Percentiles rank a stretch among this genome's conserved stretches.
Evolutionary conservation across 2,329 filamentous ascomycete species (phyloP).

Genomic region (Paecilomyces niveus): DNA sequence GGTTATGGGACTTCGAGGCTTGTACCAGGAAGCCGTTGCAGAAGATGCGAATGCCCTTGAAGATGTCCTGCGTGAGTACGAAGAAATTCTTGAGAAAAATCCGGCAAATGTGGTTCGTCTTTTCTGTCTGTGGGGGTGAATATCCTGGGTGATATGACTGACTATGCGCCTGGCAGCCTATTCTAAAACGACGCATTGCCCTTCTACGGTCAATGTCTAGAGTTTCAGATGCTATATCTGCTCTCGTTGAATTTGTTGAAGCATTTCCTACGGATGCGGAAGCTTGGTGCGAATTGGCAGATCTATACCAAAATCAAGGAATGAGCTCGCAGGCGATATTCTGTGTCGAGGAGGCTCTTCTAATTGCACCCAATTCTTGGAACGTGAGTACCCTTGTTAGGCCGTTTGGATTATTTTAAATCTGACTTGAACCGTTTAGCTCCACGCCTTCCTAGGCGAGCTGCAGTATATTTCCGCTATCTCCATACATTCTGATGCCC

Average conservation of each 20-base stretch:
- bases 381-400: constrained; percentile 55
- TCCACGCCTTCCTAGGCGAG: constrained; percentile 83
- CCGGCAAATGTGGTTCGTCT: constrained; percentile 68
- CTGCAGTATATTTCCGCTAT: constrained; percentile 61
- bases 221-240: constrained; percentile 63
- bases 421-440: constrained; percentile 39
- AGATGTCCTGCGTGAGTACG: constrained; percentile 67
- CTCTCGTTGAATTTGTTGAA: constrained; percentile 69
- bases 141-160: constrained; percentile 17
- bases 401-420: neutral
- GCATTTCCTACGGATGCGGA: constrained; percentile 84
- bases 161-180: constrained; percentile 49
- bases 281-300: constrained; percentile 84
- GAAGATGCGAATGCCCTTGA: constrained; percentile 58
- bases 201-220: constrained; percentile 69
- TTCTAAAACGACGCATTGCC: constrained; percentile 77
- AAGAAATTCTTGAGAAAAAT: constrained; percentile 64
- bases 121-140: constrained; percentile 2
- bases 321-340: constrained; percentile 78
- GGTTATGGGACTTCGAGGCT: constrained; percentile 71
- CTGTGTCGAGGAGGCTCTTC: constrained; percentile 80
- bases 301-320: constrained; percentile 75
- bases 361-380: constrained; percentile 88
- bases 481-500: constrained; percentile 22
- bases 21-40: constrained; percentile 79